These are phyloP conservation scores for Flaveria robusta DNA, from an alignment of 129 eudicot genomes.

Conservation along the genomic window DNA sequence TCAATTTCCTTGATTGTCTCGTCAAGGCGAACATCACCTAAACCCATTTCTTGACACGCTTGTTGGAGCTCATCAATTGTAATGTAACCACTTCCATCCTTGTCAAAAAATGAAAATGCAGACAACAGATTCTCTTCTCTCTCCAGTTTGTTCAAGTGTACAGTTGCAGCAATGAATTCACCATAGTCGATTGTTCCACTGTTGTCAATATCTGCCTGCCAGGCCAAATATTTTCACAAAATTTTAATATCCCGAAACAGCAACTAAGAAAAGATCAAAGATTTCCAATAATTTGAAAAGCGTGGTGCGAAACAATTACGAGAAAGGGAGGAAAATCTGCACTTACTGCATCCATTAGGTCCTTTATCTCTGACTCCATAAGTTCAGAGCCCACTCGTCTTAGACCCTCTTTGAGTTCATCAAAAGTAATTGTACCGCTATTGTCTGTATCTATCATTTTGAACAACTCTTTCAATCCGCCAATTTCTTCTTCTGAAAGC, in stretches of 20 bases:
- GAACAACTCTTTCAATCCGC: constrained; percentile 88
- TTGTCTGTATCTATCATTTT: constrained; percentile 85
- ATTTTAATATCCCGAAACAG: neutral
- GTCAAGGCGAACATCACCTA: constrained; percentile 80
- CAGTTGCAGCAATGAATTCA: constrained; percentile 93
- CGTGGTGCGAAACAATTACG: neutral
- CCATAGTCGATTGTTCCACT: constrained; percentile 96
- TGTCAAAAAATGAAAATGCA: constrained; percentile 87
- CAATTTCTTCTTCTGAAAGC: constrained; percentile 95
- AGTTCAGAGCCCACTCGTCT: constrained; percentile 82
- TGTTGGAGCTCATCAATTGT: constrained; percentile 93
- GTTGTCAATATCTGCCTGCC: constrained; percentile 90
- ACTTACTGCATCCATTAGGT: constrained; percentile 91
- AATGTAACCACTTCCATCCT: constrained; percentile 95
- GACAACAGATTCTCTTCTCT: constrained; percentile 92
- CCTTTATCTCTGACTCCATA: constrained; percentile 88
- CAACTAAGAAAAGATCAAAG: neutral
- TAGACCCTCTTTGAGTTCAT: constrained; percentile 86
- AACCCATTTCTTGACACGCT: constrained; percentile 92
- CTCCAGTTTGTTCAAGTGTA: constrained; percentile 90
- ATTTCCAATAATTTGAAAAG: neutral
- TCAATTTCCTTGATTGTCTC: constrained; percentile 91
- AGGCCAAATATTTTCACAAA: constrained; percentile 19
- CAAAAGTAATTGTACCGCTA: constrained; percentile 88
- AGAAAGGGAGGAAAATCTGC: neutral